Base-by-base conservation (phyloP, 2,329 filamentous ascomycete species). In the Hypoxylon sp. region DNA sequence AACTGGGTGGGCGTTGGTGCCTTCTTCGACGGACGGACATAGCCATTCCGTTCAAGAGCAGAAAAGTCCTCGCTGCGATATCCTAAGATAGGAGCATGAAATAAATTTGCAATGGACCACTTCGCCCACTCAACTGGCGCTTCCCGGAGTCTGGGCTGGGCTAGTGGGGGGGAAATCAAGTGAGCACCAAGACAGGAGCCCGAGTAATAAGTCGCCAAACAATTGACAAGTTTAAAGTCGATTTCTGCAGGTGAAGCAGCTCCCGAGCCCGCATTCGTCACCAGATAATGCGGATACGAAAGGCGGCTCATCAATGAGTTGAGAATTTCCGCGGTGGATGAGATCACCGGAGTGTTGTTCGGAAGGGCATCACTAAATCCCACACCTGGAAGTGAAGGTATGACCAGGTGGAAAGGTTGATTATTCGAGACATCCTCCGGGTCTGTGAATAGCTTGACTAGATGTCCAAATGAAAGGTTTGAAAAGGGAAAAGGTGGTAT, bases 401-500 rank as follows among this genome's bases (percentile, higher is more conserved):
- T 85, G 19, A 92, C 83, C n/a, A 91, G 74, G 71, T 91, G 87
- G 71, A 91, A 92, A 0, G 87, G 82, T 63, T 86, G 84, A 16
- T 77, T 71, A 43, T 73, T 70, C 57, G 75, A 71, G 70, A 78
- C 75, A 76, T 82, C 80, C 8, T 84, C 78, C 1, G 88, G 87
- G 21, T 87, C 79, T 2, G 84, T 85, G 45, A 91, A 79, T 3
- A 80, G 79, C 29, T 83, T 78, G 55, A 90, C 79, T 60, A 90
- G 79, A 29, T 87, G 84, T 7, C 81, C 78, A 16, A 90, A 79
- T 3, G 87, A 86, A 37, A 91, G 77, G 70, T 90, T 90, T 14
- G 87, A 87, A 43, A 89, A 83, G 1, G 90, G 89, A 73, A 90
- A 91, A 2, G 86, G 85, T 51, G 90, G 90, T 70, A 89, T 82